Evolutionary conservation across 495 filamentous ascomycete genomes (phyloP).

Genomic region (Penicillium alfredii): DNA sequence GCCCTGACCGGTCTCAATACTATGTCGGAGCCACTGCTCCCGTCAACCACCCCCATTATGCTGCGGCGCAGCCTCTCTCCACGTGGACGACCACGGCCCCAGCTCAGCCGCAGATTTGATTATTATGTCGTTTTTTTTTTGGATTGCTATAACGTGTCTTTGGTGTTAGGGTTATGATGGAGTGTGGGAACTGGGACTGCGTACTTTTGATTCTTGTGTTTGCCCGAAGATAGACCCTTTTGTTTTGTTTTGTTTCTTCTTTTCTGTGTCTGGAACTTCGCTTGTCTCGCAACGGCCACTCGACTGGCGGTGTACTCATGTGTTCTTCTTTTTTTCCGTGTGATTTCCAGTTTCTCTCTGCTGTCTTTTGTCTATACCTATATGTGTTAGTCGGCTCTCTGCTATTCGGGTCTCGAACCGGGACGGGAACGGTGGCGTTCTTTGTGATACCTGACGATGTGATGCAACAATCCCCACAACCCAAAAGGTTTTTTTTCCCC

Average conservation of each 20-base stretch:
- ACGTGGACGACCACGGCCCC: constrained; percentile 40
- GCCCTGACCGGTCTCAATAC: constrained; percentile 31
- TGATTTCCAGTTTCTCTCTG: no score
- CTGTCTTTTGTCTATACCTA: constrained; percentile 1
- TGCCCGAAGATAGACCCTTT: no score
- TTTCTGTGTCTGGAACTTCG: no score
- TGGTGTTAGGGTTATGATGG: no score
- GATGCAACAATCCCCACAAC: constrained; percentile 15
- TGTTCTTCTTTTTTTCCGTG: no score
- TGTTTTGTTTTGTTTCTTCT: no score
- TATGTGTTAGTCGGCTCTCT: constrained; percentile 5
- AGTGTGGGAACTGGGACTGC: no score
- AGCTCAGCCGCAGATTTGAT: constrained; percentile 42
- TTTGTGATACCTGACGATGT: constrained; percentile 23
- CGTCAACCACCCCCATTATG: constrained; percentile 32
- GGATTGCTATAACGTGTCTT: no score
- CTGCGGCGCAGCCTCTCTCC: constrained; percentile 27
- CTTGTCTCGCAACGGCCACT: no score
- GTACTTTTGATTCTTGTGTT: no score
- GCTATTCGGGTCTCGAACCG: constrained; percentile 7
- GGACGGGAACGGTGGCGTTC: constrained; percentile 15
- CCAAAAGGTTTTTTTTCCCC: constrained; percentile 12
- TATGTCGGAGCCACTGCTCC: constrained; percentile 29
- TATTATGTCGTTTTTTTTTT: not conserved
- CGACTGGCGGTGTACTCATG: no score